Evolutionary conservation across 2,329 filamentous ascomycete genomes (phyloP), one percentile per base, ranked within the genome.

Genomic region (Calonectria leucothoes): DNA sequence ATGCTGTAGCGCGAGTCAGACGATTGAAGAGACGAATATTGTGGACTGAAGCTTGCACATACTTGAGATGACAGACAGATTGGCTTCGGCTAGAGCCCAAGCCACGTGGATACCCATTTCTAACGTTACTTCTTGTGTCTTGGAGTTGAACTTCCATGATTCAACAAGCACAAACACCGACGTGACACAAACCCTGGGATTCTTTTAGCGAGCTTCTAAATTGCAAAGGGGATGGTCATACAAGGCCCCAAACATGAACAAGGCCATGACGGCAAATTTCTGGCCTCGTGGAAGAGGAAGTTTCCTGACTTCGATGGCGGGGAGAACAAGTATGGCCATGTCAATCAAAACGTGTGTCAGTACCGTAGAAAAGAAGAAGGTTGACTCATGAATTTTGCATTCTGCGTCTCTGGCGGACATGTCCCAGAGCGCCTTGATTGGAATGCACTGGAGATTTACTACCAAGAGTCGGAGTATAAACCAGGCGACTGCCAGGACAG

Each of bases 391-490:
- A 20, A 84, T 81, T 5, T 73, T 77, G 72, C 84, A 85, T 15
- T 76, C 72, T 1, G 74, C 76, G 3, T 75, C 78, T 33, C 70
- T 68, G 33, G 83, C 76, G 3, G 74, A 70, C 12, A 77, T 76
- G 25, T 82, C 76, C 84, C 83, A 85, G 33, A 83, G 82, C 3
- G 78, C 80, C 27, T 81, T 78, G 0, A 84, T 72, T 0, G 84
- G 84, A 6, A 82, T 45, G 51, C 83, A 85, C 55, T 82, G 81
- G 33, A 85, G 81, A 1, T 81, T 80, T 1, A 79, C 80, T 37
- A 84, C 70, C 33, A 84, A 81, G 0, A 81, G 81, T 35, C 81
- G 74, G 4, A 82, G 66, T 1, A 81, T 68, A 33, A 83, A 77
- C 82, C 82, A 83, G 1, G 78, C 63, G 2, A 76, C 51, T 3